These are phyloP conservation scores for Thelonectria discophora DNA, from an alignment of 2,329 filamentous ascomycete species.

Conservation along the genomic window DNA sequence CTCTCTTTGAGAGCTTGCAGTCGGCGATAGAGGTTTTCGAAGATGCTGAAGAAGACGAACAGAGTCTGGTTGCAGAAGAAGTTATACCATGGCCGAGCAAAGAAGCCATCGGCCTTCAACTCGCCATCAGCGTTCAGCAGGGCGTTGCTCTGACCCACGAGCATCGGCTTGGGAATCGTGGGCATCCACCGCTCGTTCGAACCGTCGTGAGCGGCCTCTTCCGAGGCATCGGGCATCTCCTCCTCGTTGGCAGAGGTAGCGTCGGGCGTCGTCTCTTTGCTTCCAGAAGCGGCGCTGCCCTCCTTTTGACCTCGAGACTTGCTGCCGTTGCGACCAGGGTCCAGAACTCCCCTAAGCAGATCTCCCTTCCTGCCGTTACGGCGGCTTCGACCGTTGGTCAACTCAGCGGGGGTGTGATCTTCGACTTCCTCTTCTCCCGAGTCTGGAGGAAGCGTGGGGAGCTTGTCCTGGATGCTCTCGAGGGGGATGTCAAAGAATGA, in stretches of 20 bases:
- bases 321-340: slow-evolving; percentile 77
- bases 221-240: slow-evolving; percentile 70
- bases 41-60: slow-evolving; percentile 93
- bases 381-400: slow-evolving; percentile 72
- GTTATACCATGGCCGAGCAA: slow-evolving; percentile 82
- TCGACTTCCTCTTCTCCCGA: slow-evolving; percentile 82
- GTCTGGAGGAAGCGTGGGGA: slow-evolving; percentile 74
- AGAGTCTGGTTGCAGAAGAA: slow-evolving; percentile 92
- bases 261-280: slow-evolving; percentile 90
- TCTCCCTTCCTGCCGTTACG: slow-evolving; percentile 81
- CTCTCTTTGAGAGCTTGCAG: slow-evolving; percentile 85
- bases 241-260: slow-evolving; percentile 80
- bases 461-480: slow-evolving; percentile 71
- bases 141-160: slow-evolving; percentile 61
- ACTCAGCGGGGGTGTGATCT: slow-evolving; percentile 74
- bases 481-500: slow-evolving; percentile 80
- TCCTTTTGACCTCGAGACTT: slow-evolving; percentile 78
- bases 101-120: slow-evolving; percentile 81
- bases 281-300: slow-evolving; percentile 78
- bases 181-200: slow-evolving; percentile 73
- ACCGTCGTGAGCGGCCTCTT: slow-evolving; percentile 69
- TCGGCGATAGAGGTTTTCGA: slow-evolving; percentile 88
- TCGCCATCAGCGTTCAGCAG: slow-evolving; percentile 67
- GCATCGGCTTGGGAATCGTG: slow-evolving; percentile 64
- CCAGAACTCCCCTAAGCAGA: slow-evolving; percentile 85